phyloP scores from a whole-genome alignment of 345 rosid species.

The Salix exigua region DNA sequence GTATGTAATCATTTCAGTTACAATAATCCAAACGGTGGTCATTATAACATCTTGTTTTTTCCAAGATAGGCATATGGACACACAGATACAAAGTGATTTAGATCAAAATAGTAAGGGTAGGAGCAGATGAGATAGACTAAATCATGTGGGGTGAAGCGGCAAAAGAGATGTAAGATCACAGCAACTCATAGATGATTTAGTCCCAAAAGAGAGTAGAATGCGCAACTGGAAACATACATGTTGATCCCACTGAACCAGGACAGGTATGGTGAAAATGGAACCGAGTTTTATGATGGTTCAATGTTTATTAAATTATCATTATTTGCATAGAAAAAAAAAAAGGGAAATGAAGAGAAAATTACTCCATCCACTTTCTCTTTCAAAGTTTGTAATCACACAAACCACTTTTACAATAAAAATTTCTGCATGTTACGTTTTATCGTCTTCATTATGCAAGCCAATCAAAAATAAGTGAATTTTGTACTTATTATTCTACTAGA shows the following conservation, averaged over 20 bases:
- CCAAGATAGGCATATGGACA: background rate
- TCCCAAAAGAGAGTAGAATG: background rate
- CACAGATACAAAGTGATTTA: background rate
- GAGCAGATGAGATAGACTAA: background rate
- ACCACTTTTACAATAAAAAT: background rate
- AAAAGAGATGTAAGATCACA: background rate
- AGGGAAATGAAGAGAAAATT: no score
- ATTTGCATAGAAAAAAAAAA: background rate
- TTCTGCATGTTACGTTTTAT: background rate
- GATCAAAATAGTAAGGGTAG: background rate
- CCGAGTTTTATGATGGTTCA: background rate
- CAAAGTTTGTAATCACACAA: no score
- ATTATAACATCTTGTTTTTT: background rate
- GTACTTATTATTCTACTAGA: background rate
- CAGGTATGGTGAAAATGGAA: background rate
- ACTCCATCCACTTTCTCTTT: no score
- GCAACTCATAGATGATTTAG: background rate
- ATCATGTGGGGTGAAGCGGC: background rate
- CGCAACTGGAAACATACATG: background rate
- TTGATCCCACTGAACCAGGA: background rate
- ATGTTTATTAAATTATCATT: background rate
- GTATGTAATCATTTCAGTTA: background rate
- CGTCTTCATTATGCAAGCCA: background rate
- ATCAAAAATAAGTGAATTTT: background rate
- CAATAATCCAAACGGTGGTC: background rate